These are phyloP conservation scores for Cryptosporidium canis DNA, from an alignment of 169 alveolate species.

Conservation along the genomic window DNA sequence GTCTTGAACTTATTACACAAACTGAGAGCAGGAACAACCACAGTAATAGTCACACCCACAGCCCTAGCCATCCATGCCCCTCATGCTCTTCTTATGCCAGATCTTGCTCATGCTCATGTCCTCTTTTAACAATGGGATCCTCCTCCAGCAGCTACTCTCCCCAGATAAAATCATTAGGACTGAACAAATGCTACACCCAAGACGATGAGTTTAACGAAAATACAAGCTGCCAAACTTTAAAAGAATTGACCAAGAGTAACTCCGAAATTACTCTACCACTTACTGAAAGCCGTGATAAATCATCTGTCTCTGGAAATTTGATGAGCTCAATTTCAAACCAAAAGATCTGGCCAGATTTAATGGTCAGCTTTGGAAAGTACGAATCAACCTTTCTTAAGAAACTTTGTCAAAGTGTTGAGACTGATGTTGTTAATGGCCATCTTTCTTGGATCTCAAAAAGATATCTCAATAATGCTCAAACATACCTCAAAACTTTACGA, in stretches of 20 bases:
- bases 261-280: not conserved
- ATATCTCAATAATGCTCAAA: slow-evolving; percentile 51
- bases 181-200: not conserved
- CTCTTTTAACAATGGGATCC: not conserved
- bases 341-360: slow-evolving; percentile 39
- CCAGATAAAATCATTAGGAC: not conserved
- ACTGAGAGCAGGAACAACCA: not conserved
- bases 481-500: not conserved
- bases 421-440: slow-evolving; percentile 68
- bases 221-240: not conserved
- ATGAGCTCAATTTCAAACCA: slow-evolving; percentile 5
- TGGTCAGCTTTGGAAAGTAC: not conserved
- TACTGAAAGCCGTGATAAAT: not conserved
- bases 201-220: not conserved
- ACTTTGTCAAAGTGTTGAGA: slow-evolving; percentile 31
- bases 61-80: not conserved
- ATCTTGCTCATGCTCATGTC: not conserved
- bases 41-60: not conserved
- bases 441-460: slow-evolving; percentile 63
- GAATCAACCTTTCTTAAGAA: slow-evolving; percentile 38
- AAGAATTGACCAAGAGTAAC: not conserved
- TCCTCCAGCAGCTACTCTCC: not conserved
- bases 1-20: slow-evolving; percentile 8
- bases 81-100: not conserved
- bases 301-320: not conserved